These are phyloP conservation scores for Xylaria cubensis DNA, from an alignment of 495 filamentous ascomycete genomes.

Conservation along the genomic window DNA sequence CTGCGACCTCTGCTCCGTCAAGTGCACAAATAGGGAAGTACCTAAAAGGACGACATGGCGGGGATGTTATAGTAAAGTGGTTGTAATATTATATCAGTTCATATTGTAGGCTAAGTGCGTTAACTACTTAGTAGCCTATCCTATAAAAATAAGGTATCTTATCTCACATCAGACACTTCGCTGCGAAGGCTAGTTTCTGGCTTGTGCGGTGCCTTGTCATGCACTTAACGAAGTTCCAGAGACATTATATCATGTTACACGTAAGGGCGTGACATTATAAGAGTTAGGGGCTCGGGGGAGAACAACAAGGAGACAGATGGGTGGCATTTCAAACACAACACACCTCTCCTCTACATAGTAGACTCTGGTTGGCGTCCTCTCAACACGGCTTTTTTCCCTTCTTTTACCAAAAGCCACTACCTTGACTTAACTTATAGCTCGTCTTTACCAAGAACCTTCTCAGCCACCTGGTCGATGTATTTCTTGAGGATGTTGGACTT, in stretches of 20 bases:
- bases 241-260: not conserved
- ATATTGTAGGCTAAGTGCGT: no score
- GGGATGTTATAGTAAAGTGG: no score
- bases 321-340: slow-evolving; percentile 1
- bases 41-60: no score
- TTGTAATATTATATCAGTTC: no score
- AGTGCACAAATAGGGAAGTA: no score
- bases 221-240: not conserved
- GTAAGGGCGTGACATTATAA: slow-evolving; percentile 38
- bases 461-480: slow-evolving; percentile 61
- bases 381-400: not conserved
- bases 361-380: slow-evolving; percentile 18
- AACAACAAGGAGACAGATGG: slow-evolving; percentile 1
- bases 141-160: no score
- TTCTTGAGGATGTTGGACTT: slow-evolving; percentile 87
- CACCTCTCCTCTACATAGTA: slow-evolving; percentile 2
- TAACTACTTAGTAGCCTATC: no score
- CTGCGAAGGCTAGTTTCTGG: no score
- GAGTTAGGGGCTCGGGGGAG: not conserved
- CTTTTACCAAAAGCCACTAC: slow-evolving; percentile 2
- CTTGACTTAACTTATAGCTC: slow-evolving; percentile 64
- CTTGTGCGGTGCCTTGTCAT: no score
- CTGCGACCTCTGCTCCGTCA: no score
- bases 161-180: no score
- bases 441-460: slow-evolving; percentile 61